Base-by-base conservation (phyloP, 106 monocot species). In the Narthecium ossifragum region DNA sequence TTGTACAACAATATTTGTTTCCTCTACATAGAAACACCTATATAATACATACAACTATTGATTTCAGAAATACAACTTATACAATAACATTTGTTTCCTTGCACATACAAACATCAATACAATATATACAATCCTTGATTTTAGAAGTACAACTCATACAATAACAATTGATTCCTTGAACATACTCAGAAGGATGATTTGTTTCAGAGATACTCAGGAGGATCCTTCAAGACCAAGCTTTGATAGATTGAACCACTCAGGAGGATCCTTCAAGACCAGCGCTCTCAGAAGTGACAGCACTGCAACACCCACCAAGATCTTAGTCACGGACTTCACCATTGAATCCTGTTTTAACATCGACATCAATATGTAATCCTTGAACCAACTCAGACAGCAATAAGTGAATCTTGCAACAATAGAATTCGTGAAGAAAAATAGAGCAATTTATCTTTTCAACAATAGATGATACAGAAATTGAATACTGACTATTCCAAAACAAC, bases 311-410 rank as follows among this genome's bases (percentile, higher is more conserved):
- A 87, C 26, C 55, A 98, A 18, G 40, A 87, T 68, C 71, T 81
- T 98, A 37, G 90, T 90, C 8, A 96, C 68, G 17, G 90, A 90
- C 36, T 81, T 83, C 57, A 96, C 46, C 76, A 86, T 26, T 3
- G 96, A 79, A 74, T 96, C 96, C 90, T 96, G 61, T 32, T 63
- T 45, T 9, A 33, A 20, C 26, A 38, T 6, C 14, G 0, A 8
- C 26, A 36, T 27, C 1, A 54, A 32, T 56, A 43, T 43, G 14
- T 18, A 43, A 17, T 13, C 18, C 43, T 10, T 10, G 43, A 4
- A 13, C 43, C 18, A 17, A 4, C 43, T 24, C 37, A 8, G 17
- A 25, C 15, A 51, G 20, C 6, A 51, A 34, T 25, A 51, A 17
- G 15, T 26, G 38, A 3, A 25, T 68, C 37, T 32, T 46, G 34